Percentiles rank a stretch among this genome's conserved stretches.
These are phyloP conservation scores for Chlamydomonas schloesseri DNA, from an alignment of 139 green algal species.

Conservation along the genomic window DNA sequence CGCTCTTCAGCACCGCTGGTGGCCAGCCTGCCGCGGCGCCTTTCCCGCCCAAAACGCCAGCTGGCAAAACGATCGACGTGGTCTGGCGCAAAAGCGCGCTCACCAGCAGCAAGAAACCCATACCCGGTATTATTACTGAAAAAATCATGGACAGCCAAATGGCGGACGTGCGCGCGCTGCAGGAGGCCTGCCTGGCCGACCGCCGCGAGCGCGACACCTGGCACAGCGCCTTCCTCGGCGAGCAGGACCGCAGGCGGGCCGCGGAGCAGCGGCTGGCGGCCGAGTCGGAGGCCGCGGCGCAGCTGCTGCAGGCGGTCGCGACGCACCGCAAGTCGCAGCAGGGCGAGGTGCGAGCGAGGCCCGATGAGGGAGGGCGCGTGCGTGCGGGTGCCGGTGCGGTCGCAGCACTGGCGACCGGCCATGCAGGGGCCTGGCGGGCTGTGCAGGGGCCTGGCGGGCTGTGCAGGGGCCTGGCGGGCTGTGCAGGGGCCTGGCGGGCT, in stretches of 20 bases:
- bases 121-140: too few species aligned
- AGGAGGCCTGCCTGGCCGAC: conserved; percentile 27
- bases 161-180: conserved; percentile 19
- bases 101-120: too few species aligned
- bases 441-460: too few species aligned
- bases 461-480: too few species aligned
- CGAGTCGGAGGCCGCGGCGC: neutral
- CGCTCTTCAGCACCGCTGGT: too few species aligned
- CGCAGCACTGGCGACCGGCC: too few species aligned
- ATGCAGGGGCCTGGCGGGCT: too few species aligned
- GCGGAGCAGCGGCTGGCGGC: neutral
- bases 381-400: neutral
- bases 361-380: neutral
- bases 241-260: neutral
- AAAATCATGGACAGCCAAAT: neutral
- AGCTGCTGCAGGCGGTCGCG: conserved; percentile 9
- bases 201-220: conserved; percentile 8
- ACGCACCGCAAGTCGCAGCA: conserved; percentile 7
- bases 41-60: too few species aligned
- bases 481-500: too few species aligned
- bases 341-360: conserved; percentile 6
- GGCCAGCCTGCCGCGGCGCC: too few species aligned
- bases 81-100: too few species aligned
- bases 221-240: neutral
- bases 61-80: too few species aligned